Evolutionary conservation across 306 rosid genomes (phyloP).

Genomic region (Fagus sylvatica): DNA sequence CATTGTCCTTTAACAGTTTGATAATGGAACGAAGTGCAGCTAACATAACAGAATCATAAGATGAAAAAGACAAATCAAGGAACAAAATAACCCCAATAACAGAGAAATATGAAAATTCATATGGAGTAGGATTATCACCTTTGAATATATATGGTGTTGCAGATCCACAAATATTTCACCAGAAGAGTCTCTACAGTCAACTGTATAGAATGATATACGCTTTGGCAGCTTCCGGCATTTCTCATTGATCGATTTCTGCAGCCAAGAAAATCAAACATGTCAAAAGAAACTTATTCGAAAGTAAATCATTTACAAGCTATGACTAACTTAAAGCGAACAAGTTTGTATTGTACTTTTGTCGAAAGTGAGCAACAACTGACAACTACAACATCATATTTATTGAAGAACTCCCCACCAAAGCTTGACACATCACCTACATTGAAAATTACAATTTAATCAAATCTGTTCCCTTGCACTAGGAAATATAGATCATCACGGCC

Average conservation of each 20-base stretch:
- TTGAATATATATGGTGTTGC: constrained; percentile 71
- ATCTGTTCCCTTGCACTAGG: background rate
- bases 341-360: constrained; percentile 55
- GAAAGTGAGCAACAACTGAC: constrained; percentile 74
- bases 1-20: background rate
- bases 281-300: background rate
- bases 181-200: constrained; percentile 90
- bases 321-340: background rate
- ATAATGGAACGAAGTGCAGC: background rate
- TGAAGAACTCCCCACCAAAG: constrained; percentile 66
- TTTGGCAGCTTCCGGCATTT: constrained; percentile 79
- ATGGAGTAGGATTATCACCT: constrained; percentile 41
- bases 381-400: constrained; percentile 76
- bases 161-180: constrained; percentile 97
- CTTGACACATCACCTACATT: constrained; percentile 69
- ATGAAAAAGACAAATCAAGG: background rate
- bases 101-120: background rate
- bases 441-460: background rate
- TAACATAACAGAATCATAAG: background rate
- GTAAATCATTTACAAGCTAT: background rate
- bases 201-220: constrained; percentile 78
- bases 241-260: constrained; percentile 77
- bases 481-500: background rate
- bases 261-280: constrained; percentile 6
- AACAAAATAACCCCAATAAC: background rate